These are phyloP conservation scores for Metschnikowia proteae DNA, from an alignment of 805 yeast species.

Conservation along the genomic window DNA sequence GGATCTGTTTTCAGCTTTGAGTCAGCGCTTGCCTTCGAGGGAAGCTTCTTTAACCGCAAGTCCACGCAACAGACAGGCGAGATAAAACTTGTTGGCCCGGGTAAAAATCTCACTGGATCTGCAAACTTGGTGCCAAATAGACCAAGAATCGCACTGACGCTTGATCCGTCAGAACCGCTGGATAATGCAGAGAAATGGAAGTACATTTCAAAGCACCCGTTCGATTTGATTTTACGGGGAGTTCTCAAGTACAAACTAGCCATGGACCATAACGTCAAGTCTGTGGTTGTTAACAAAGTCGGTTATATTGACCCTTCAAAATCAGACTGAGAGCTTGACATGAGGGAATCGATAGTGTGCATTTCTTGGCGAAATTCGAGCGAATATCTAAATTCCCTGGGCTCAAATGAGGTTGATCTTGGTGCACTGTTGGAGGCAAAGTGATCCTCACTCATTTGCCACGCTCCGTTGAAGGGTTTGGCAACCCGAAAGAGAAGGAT, in stretches of 20 bases:
- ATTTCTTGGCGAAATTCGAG: conserved; percentile 11
- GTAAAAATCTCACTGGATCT: conserved; percentile 40
- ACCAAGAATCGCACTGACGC: neutral
- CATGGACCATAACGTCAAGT: conserved; percentile 45
- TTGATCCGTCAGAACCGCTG: conserved; percentile 13
- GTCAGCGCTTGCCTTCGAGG: conserved; percentile 68
- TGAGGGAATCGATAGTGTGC: neutral
- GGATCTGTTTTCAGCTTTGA: conserved; percentile 69
- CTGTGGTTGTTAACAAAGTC: conserved; percentile 59
- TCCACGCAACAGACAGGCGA: conserved; percentile 60
- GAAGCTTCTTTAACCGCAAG: conserved; percentile 69
- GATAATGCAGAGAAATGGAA: conserved; percentile 65
- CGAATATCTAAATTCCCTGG: conserved; percentile 36
- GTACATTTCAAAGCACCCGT: conserved; percentile 69
- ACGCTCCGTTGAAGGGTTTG: conserved; percentile 31
- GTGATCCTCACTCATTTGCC: conserved; percentile 47
- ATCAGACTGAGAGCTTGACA: conserved; percentile 1
- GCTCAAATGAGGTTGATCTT: conserved; percentile 61
- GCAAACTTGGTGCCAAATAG: neutral
- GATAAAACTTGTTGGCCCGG: conserved; percentile 71
- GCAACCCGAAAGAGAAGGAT: conserved; percentile 48
- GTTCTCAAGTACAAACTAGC: conserved; percentile 75
- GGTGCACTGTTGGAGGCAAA: conserved; percentile 50
- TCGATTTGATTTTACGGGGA: conserved; percentile 82
- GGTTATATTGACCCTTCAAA: conserved; percentile 51